Evolutionary conservation across 1,284 basidiomycete species (phyloP).

Genomic region (Pascua sp.): DNA sequence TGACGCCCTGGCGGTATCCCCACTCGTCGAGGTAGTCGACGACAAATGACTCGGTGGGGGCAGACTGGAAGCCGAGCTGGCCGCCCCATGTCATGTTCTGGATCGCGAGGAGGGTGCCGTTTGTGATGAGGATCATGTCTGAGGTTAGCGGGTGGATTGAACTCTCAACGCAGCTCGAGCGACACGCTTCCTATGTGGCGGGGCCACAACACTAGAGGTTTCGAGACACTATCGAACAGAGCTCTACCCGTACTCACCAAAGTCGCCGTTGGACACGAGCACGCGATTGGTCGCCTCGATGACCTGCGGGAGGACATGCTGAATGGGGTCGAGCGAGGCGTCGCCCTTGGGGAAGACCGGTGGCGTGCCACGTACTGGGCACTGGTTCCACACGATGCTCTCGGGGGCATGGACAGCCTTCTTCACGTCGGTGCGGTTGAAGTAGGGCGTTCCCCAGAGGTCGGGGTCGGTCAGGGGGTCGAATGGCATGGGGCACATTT

Average conservation of each 20-base stretch:
- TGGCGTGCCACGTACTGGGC: slow-evolving; percentile 56
- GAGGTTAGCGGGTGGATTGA: slow-evolving; percentile 35
- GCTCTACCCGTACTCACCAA: background rate
- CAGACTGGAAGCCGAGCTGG: slow-evolving; percentile 22
- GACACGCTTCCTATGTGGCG: no score
- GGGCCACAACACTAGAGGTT: no score
- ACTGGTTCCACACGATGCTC: slow-evolving; percentile 62
- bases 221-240: no score
- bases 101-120: slow-evolving; percentile 29
- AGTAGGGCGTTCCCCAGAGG: slow-evolving; percentile 53
- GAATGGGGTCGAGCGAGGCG: slow-evolving; percentile 60
- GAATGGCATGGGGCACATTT: slow-evolving; percentile 60
- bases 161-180: background rate
- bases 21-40: slow-evolving; percentile 6
- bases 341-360: slow-evolving; percentile 50
- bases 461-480: slow-evolving; percentile 60
- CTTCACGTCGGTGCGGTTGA: slow-evolving; percentile 67
- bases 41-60: slow-evolving; percentile 13
- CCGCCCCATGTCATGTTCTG: slow-evolving; percentile 43
- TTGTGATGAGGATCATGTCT: slow-evolving; percentile 10
- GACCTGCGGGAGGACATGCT: slow-evolving; percentile 22
- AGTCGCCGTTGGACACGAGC: slow-evolving; percentile 64
- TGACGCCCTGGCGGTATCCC: slow-evolving; percentile 13
- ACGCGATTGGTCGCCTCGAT: slow-evolving; percentile 64
- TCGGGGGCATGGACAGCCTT: slow-evolving; percentile 66